phyloP scores from a whole-genome alignment of 352 stramenopile species.

The Pythium rhizo-oryzae region DNA sequence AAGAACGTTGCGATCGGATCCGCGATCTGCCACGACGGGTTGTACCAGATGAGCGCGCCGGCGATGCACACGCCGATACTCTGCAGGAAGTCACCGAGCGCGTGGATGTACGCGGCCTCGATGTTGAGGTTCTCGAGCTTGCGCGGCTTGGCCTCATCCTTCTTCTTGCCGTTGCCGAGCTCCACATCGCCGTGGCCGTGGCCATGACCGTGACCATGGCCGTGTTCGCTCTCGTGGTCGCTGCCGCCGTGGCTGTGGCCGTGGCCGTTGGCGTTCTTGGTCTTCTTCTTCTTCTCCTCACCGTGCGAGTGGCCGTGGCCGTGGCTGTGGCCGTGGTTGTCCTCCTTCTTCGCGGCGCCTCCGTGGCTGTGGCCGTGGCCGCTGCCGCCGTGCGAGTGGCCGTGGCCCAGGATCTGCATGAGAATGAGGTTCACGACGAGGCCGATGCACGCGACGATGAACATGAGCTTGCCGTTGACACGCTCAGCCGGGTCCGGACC shows the following conservation, averaged over 20 bases:
- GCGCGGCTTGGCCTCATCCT: conserved; percentile 23
- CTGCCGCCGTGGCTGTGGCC: conserved; percentile 35
- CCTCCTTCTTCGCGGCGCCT: conserved; percentile 25
- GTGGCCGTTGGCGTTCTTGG: conserved; percentile 35
- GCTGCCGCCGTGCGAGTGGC: conserved; percentile 33
- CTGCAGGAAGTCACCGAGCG: conserved; percentile 97
- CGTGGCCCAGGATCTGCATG: conserved; percentile 92
- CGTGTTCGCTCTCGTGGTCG: conserved; percentile 43
- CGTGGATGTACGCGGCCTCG: conserved; percentile 97
- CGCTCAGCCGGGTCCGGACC: conserved; percentile 69
- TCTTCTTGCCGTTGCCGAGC: conserved; percentile 22
- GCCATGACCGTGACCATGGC: conserved; percentile 30
- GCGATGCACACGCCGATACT: conserved; percentile 96
- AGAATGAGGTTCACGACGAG: conserved; percentile 97
- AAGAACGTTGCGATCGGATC: conserved; percentile 98
- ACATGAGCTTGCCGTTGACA: conserved; percentile 98
- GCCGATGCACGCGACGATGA: conserved; percentile 94
- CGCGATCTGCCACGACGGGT: conserved; percentile 94
- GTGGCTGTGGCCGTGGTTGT: conserved; percentile 47
- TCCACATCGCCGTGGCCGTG: conserved; percentile 33
- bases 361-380: conserved; percentile 42
- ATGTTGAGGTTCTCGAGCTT: conserved; percentile 95
- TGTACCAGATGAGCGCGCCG: conserved; percentile 96
- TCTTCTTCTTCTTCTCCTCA: conserved; percentile 28
- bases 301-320: conserved; percentile 42